Evolutionary conservation across 2,329 filamentous ascomycete species (phyloP).

Genomic region (Lachnellula cervina): DNA sequence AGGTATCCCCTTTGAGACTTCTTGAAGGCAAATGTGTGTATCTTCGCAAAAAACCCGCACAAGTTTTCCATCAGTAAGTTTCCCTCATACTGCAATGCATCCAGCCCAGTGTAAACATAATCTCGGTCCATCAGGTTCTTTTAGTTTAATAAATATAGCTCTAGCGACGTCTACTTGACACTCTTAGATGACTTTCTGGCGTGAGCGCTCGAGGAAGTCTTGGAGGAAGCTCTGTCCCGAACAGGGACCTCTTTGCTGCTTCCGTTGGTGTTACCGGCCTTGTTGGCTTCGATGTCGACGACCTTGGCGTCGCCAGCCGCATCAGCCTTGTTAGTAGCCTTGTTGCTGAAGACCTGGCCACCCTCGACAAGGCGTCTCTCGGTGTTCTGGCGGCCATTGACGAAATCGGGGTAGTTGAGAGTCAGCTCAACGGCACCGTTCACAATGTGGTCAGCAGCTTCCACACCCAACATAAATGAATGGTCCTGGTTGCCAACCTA

Average conservation of each 20-base stretch:
- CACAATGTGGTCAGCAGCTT: slow-evolving; percentile 68
- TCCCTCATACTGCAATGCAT: neutral
- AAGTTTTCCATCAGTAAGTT: neutral
- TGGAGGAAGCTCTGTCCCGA: slow-evolving; percentile 31
- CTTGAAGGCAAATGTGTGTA: neutral
- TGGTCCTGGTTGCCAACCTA: slow-evolving; percentile 56
- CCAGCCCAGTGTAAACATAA: neutral
- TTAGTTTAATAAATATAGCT: neutral
- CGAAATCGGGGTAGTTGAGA: slow-evolving; percentile 75
- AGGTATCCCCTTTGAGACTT: neutral
- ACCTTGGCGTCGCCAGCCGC: slow-evolving; percentile 33
- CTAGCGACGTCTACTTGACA: slow-evolving; percentile 27
- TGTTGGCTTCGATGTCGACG: slow-evolving; percentile 30
- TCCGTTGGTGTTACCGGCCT: slow-evolving; percentile 17
- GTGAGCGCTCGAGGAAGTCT: slow-evolving; percentile 31
- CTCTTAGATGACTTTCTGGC: slow-evolving; percentile 33
- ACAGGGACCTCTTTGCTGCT: slow-evolving; percentile 18
- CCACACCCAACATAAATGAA: slow-evolving; percentile 72
- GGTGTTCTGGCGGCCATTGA: slow-evolving; percentile 48
- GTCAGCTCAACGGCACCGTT: slow-evolving; percentile 69
- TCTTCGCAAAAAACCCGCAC: neutral
- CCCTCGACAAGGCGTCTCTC: slow-evolving; percentile 36
- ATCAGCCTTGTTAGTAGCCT: slow-evolving; percentile 24
- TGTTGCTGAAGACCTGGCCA: slow-evolving; percentile 29
- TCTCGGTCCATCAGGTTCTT: slow-evolving; percentile 3